Evolutionary conservation across 805 yeast genomes (phyloP).

Genomic region (Candida bentonensis): DNA sequence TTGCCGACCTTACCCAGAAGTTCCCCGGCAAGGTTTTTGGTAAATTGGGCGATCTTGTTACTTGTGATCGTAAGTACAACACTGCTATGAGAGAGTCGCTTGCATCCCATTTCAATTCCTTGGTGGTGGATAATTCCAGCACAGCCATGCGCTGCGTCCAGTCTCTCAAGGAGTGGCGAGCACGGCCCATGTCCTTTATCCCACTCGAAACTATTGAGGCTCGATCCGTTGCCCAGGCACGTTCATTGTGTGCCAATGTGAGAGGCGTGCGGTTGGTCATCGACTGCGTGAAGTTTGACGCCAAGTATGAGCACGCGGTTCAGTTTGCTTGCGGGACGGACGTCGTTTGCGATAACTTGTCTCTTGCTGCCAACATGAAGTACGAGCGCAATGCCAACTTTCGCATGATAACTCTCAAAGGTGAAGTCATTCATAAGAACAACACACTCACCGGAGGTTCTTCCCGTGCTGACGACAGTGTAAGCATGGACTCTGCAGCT

Average conservation of each 20-base stretch:
- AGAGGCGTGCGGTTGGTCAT: conserved; percentile 49
- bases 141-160: conserved; percentile 67
- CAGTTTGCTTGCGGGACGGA: conserved; percentile 70
- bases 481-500: conserved; percentile 1
- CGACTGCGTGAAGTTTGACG: conserved; percentile 62
- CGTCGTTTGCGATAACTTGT: conserved; percentile 58
- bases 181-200: conserved; percentile 76
- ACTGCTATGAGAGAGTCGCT: conserved; percentile 61
- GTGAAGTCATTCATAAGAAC: conserved; percentile 69
- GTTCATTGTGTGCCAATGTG: conserved; percentile 19
- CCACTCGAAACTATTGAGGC: conserved; percentile 70
- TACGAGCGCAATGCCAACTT: conserved; percentile 48
- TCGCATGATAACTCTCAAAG: conserved; percentile 70
- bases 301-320: conserved; percentile 58
- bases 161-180: conserved; percentile 68
- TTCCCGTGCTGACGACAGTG: not conserved
- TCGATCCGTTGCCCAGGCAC: conserved; percentile 34
- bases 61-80: conserved; percentile 47
- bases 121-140: conserved; percentile 60
- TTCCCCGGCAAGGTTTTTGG: conserved; percentile 7
- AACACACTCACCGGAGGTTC: conserved; percentile 90
- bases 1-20: conserved; percentile 11
- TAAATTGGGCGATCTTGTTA: not conserved
- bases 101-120: conserved; percentile 68
- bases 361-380: conserved; percentile 54